Evolutionary conservation across 2,329 filamentous ascomycete genomes (phyloP), one percentile per base, ranked within the genome.

Genomic region (Westerdykella aurantiaca): DNA sequence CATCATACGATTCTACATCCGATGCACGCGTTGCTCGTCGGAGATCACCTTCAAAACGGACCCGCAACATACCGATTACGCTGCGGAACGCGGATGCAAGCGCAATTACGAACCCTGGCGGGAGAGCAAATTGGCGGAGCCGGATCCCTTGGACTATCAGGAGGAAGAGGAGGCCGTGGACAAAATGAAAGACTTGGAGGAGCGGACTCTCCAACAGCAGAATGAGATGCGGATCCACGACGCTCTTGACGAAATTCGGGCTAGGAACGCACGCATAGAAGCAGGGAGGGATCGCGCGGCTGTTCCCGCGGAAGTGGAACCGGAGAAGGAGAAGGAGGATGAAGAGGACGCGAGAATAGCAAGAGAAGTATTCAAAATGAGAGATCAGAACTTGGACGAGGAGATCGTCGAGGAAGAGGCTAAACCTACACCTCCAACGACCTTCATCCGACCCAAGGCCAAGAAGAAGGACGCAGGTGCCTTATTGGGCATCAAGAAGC

Each of bases 211-310:
- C 17, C 93, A 98, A 66, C 90, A 90, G 1, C 90, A 93, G 72
- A 78, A 85, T 34, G 93, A 98, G 69, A 98, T 98, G 90, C 88
- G 86, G 14, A 88, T 96, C 37, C 93, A 93, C 2, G 93, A 98
- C 72, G 91, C 90, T 6, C 72, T 98, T 43, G 93, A 98, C 67
- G 90, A 96, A 70, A 96, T 98, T 45, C 77, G 91, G 44, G 91
- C 87, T 41, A 75, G 91, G 51, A 98, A 98, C 70, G 93, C 93
- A 6, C 77, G 89, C 50, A 82, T 93, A 39, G 88, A 95, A 67
- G 85, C 83, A 7, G 80, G 81, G 44, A 80, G 81, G 58, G 73
- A 80, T 3, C 70, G 73, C 22, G 76, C 80, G 5, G 73, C 76
- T 3, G 72, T 81, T 1, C 71, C 48, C 10, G 44, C 75, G 38